Base-by-base conservation (phyloP, 192 early-diverging fungal genomes). In the Geosiphon pyriformis region DNA sequence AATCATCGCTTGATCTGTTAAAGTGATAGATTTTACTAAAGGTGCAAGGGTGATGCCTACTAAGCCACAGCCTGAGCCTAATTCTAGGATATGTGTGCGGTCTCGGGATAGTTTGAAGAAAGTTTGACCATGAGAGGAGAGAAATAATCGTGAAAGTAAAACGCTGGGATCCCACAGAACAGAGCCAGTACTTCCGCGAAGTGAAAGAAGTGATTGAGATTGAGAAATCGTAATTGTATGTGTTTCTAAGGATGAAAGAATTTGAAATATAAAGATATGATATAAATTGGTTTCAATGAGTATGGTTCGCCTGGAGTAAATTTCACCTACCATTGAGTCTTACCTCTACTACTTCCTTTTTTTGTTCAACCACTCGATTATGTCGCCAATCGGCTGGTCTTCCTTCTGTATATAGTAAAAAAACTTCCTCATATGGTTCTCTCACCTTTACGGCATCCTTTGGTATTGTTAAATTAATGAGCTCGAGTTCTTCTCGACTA, bases 121-220 rank as follows among this genome's bases (percentile, higher is more conserved):
- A 32, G 8, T 4, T 6, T n/a, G 22, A 42, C 53, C 33, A 10
- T 55, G 8, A 32, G 49, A 69, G 17, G 70, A 63, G 20, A 72
- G 64, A 34, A 74, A 31, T 51, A 80, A 72, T 55, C 74, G 73
- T 65, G 78, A 34, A 51, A 80, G 69, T 32, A 80, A 35, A 47
- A 80, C 72, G 12, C 72, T 74, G 1, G 68, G 68, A 31, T 80
- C 75, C 74, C 78, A 80, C 23, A 80, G 70, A 3, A 80, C 78
- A 1, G 75, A 72, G 18, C 78, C 78, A 17, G 78, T 80, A 11
- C 69, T 71, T 29, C 78, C 78, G 11, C 70, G 72, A 20, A 74
- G 61, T 0, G 78, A 80, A 18, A 80, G 71, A 18, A 71, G 70
- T 10, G 70, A 71, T 42, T 65, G 70, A 35, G 65, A 55, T 18